These are phyloP conservation scores for Oryza glumipatula DNA, from an alignment of 176 grass and related monocot species.

Conservation along the genomic window DNA sequence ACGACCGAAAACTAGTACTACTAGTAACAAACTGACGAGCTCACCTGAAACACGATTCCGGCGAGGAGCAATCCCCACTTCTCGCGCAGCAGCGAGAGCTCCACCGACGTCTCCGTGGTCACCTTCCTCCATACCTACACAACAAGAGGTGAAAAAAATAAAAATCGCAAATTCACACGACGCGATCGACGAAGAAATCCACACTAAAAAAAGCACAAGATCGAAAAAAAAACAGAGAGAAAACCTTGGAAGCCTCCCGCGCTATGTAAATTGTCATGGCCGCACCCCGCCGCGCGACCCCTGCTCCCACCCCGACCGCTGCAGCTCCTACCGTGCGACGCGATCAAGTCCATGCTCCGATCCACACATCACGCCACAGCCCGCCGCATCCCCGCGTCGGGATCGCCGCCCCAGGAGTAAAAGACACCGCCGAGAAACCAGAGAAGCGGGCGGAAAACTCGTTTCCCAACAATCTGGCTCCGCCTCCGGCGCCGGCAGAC, in stretches of 20 bases:
- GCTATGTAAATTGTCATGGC: constrained; percentile 88
- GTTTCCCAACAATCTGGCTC: constrained; percentile 20
- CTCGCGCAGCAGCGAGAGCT: constrained; percentile 76
- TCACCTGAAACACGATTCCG: constrained; percentile 84
- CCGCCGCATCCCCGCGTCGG: constrained; percentile 20
- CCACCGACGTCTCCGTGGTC: constrained; percentile 57
- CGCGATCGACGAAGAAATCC: not conserved
- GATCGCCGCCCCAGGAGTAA: constrained; percentile 32
- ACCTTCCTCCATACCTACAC: constrained; percentile 88
- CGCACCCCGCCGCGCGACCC: not conserved
- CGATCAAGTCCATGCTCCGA: constrained; percentile 73
- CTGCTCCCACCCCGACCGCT: constrained; percentile 15
- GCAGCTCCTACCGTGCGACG: constrained; percentile 42
- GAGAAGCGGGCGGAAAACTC: not conserved
- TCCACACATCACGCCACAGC: constrained; percentile 58
- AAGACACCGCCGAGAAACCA: not conserved
- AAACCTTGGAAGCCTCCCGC: constrained; percentile 90
- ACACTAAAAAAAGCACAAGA: not conserved
- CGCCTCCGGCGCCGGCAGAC: not conserved
- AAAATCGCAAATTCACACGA: not conserved
- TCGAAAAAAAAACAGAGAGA: not conserved
- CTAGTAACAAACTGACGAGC: not conserved
- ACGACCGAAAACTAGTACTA: not conserved
- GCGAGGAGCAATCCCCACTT: constrained; percentile 86
- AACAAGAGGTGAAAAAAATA: not conserved